Evolutionary conservation across 805 yeast species (phyloP).

Genomic region (Lipomyces mesembrius): DNA sequence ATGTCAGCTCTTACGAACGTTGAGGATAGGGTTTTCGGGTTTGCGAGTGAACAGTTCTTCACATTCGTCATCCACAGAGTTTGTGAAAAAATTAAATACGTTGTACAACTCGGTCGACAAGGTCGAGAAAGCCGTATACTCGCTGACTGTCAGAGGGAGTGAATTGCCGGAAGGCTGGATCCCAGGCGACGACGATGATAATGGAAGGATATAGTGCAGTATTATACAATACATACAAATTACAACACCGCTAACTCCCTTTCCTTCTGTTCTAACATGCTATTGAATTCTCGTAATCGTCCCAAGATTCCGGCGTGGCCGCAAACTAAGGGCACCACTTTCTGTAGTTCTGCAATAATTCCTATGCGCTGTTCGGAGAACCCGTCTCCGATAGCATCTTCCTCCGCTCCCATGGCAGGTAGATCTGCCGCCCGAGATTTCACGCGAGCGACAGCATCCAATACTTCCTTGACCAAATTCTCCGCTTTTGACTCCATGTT

Average conservation of each 20-base stretch:
- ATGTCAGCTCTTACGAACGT: slow-evolving; percentile 22
- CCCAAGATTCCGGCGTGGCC: slow-evolving; percentile 26
- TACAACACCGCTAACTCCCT: neutral
- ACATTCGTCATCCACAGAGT: slow-evolving; percentile 22
- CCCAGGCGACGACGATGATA: slow-evolving; percentile 10
- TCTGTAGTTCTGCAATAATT: slow-evolving; percentile 25
- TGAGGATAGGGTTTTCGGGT: slow-evolving; percentile 25
- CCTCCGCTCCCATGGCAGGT: neutral
- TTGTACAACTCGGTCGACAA: slow-evolving; percentile 36
- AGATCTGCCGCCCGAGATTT: slow-evolving; percentile 17
- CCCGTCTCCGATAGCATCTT: neutral
- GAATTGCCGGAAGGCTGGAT: slow-evolving; percentile 25
- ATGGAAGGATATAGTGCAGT: neutral
- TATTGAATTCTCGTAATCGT: slow-evolving; percentile 24
- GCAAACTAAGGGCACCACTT: slow-evolving; percentile 27
- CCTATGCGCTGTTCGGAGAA: slow-evolving; percentile 8
- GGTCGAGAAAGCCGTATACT: slow-evolving; percentile 39
- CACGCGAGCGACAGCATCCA: slow-evolving; percentile 17
- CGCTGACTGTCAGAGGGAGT: slow-evolving; percentile 24
- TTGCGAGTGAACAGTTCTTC: slow-evolving; percentile 4
- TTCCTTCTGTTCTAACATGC: slow-evolving; percentile 18
- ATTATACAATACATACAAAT: neutral
- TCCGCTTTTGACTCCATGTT: slow-evolving; percentile 12
- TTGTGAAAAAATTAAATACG: slow-evolving; percentile 30
- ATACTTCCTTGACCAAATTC: slow-evolving; percentile 8